Evolutionary conservation across 352 stramenopile species (phyloP), one percentile per base, ranked within the genome.

Genomic region (Globisporangium sylvaticum): DNA sequence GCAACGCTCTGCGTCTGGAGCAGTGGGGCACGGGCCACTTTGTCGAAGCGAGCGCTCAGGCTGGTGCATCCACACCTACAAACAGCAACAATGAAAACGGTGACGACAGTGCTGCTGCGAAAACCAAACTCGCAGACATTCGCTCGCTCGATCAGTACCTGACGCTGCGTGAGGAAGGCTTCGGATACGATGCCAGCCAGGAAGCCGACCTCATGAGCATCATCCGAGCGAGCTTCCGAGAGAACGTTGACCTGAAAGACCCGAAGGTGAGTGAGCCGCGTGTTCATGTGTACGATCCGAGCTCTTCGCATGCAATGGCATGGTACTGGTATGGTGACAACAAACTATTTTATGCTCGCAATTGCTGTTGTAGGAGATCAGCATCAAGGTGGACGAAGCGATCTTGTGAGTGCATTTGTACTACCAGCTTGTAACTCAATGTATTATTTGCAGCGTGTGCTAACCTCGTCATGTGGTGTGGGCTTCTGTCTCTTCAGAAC

Each of bases 1-100:
- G 86, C 31, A 77, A 79, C 2, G 62, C 79, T n/a, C 53, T 92
- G 18, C 64, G 68, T 24, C 63, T 85, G 22, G 83, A 91, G 61
- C 75, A 91, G 57, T 94, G 86, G 86, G 84, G 86, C n/a, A 59
- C 52, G 20, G 83, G 83, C 18, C 64, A 71, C 37, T 89, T 80
- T 56, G 69, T 88, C 44, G 67, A 81, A 74, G 42, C 39, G 57
- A n/a, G 50, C 24, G 8, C 24, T 62, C 14, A 46, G 39, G 69
- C 24, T 32, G 44, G 56, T 46, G 1, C 37, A 46, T 46, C 37
- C 50, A 34, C 31, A 34, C 70, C 25, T 52, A 37, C 62, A 18
- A 64, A n/a, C 60, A 65, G 34, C 37, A 46, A 1, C 42, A 46
- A 1, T 34, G 29, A 34, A 12, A 31, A 50, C 8, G 32, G 52